These are phyloP conservation scores for Exserohilum rostratum DNA, from an alignment of 2,329 filamentous ascomycete species.

Conservation along the genomic window DNA sequence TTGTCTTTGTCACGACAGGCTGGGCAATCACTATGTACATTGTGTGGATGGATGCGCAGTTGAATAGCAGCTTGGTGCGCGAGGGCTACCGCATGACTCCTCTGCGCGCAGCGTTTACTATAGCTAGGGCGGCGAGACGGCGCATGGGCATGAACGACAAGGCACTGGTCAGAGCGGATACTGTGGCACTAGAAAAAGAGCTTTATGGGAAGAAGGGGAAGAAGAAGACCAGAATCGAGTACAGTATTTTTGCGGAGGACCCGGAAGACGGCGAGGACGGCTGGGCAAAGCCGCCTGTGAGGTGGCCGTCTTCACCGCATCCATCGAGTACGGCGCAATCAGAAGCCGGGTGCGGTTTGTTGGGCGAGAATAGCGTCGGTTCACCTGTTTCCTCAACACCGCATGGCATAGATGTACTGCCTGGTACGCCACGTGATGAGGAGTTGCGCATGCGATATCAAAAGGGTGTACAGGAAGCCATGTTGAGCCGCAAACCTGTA, in stretches of 20 bases:
- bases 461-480: not conserved
- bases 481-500: slow-evolving; percentile 1
- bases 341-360: not conserved
- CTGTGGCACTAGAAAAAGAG: slow-evolving; percentile 24
- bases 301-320: no score
- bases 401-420: not conserved
- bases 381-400: no score
- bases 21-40: slow-evolving; percentile 45
- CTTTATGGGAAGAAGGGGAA: slow-evolving; percentile 21
- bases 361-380: not conserved
- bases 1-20: slow-evolving; percentile 38
- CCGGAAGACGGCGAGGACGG: slow-evolving; percentile 3
- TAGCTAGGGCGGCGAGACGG: slow-evolving; percentile 31
- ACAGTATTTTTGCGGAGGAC: slow-evolving; percentile 16
- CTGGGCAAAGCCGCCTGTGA: not conserved
- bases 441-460: not conserved
- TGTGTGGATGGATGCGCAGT: slow-evolving; percentile 45
- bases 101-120: slow-evolving; percentile 39
- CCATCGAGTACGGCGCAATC: no score
- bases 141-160: slow-evolving; percentile 26
- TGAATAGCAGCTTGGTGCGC: slow-evolving; percentile 30
- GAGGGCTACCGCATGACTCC: slow-evolving; percentile 40
- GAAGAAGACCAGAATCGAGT: slow-evolving; percentile 21
- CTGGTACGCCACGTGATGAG: not conserved
- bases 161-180: slow-evolving; percentile 27